phyloP scores from a whole-genome alignment of 1,284 basidiomycete species.

The Microbotryomycetes sp. region DNA sequence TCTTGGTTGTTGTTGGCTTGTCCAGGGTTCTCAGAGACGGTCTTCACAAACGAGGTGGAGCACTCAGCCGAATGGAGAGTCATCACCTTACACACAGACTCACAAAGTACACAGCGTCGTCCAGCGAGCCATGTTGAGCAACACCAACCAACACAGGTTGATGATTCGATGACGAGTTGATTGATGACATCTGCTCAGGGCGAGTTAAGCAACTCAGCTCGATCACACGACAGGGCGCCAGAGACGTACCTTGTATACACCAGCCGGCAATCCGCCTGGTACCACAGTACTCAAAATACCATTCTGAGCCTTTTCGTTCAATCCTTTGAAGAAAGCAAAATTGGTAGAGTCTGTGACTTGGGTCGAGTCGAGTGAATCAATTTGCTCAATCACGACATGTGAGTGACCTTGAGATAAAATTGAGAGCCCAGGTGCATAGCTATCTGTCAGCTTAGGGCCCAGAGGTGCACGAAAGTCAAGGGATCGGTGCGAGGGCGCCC shows the following conservation, averaged over 20 bases:
- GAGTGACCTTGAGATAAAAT: conserved; percentile 53
- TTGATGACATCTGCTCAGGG: conserved; percentile 43
- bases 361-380: conserved; percentile 51
- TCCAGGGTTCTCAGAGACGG: neutral
- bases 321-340: conserved; percentile 56
- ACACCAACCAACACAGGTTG: conserved; percentile 48
- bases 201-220: neutral
- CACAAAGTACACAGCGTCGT: conserved; percentile 31
- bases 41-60: no score
- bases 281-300: conserved; percentile 54
- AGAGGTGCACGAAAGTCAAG: neutral
- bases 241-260: conserved; percentile 49
- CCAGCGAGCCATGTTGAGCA: conserved; percentile 32
- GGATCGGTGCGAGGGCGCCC: no score
- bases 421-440: neutral
- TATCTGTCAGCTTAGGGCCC: neutral
- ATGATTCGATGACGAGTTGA: conserved; percentile 54
- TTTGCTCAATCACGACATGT: conserved; percentile 57
- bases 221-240: neutral
- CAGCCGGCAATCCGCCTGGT: conserved; percentile 53
- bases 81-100: no score
- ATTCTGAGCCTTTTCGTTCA: conserved; percentile 43
- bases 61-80: no score
- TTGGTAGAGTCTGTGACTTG: conserved; percentile 51
- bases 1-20: neutral